phyloP scores from a whole-genome alignment of 2,329 filamentous ascomycete species.

The Alternaria sp. region DNA sequence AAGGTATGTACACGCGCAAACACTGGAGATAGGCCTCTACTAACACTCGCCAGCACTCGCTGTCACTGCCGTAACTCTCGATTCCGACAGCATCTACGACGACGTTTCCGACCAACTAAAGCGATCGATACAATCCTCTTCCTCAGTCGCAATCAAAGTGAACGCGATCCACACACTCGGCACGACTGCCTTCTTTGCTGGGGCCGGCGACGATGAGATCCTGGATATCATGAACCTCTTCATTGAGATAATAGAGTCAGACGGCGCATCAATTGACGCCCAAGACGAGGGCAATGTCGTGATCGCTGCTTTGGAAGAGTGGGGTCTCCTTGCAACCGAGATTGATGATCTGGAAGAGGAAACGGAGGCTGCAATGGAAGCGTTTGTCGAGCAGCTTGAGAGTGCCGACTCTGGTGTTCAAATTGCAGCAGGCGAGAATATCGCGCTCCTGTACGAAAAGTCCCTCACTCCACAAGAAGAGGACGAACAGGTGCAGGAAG shows the following conservation, averaged over 20 bases:
- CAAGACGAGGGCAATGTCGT: constrained; percentile 74
- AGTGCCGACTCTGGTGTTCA: constrained; percentile 76
- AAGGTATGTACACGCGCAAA: constrained; percentile 50
- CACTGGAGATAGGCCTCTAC: not conserved
- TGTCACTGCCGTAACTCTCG: constrained; percentile 71
- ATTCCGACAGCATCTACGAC: constrained; percentile 71
- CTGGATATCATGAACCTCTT: constrained; percentile 76
- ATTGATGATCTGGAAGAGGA: constrained; percentile 75
- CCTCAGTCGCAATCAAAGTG: constrained; percentile 68
- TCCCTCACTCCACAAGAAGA: constrained; percentile 65
- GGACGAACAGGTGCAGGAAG: constrained; percentile 60
- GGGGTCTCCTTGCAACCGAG: constrained; percentile 80
- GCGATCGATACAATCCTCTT: constrained; percentile 69
- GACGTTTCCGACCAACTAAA: constrained; percentile 65
- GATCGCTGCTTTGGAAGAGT: constrained; percentile 75
- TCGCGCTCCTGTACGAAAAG: constrained; percentile 83
- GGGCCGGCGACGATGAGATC: constrained; percentile 71
- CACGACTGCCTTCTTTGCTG: constrained; percentile 76
- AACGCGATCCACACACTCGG: constrained; percentile 76
- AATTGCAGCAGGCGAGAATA: constrained; percentile 77
- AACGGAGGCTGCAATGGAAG: constrained; percentile 75
- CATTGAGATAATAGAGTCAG: constrained; percentile 78
- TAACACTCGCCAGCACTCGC: constrained; percentile 61
- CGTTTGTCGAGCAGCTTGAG: constrained; percentile 84
- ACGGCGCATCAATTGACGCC: constrained; percentile 75